These are phyloP conservation scores for Verticillium tricorpus DNA, from an alignment of 2,329 filamentous ascomycete genomes.

Conservation along the genomic window DNA sequence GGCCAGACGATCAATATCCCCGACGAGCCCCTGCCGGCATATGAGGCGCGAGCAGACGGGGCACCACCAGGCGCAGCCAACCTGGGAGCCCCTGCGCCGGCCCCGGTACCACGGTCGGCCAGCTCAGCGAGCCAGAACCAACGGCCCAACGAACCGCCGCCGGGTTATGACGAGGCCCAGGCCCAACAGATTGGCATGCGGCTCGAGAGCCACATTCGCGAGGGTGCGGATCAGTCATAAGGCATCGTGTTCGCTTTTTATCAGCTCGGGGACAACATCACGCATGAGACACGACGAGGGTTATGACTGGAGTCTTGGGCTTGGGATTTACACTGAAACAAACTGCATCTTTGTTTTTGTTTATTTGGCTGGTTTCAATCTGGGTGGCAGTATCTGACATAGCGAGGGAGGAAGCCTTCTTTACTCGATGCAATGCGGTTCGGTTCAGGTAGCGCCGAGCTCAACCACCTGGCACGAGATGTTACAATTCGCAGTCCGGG, in stretches of 20 bases:
- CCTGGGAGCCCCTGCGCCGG: conserved; percentile 24
- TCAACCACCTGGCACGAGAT: neutral
- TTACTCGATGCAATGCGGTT: neutral
- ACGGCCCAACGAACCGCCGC: conserved; percentile 71
- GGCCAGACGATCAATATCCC: conserved; percentile 64
- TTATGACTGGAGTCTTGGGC: neutral
- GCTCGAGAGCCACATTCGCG: conserved; percentile 66
- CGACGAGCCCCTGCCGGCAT: conserved; percentile 83
- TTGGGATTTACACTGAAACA: neutral
- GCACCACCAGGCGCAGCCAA: conserved; percentile 21
- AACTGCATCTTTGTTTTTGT: neutral
- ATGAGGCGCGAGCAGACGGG: conserved; percentile 56
- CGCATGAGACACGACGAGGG: neutral
- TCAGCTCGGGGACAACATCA: neutral
- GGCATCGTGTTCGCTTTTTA: neutral
- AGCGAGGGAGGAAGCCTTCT: neutral
- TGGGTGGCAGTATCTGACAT: neutral
- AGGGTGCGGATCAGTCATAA: conserved; percentile 62
- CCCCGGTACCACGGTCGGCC: conserved; percentile 23
- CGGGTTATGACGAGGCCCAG: conserved; percentile 88
- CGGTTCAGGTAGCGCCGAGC: neutral
- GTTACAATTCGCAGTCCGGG: neutral
- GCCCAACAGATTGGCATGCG: conserved; percentile 56
- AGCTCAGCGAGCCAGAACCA: conserved; percentile 30
- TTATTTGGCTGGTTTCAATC: neutral